phyloP scores from a whole-genome alignment of 1,284 basidiomycete species.

The Rhodofomes roseus region DNA sequence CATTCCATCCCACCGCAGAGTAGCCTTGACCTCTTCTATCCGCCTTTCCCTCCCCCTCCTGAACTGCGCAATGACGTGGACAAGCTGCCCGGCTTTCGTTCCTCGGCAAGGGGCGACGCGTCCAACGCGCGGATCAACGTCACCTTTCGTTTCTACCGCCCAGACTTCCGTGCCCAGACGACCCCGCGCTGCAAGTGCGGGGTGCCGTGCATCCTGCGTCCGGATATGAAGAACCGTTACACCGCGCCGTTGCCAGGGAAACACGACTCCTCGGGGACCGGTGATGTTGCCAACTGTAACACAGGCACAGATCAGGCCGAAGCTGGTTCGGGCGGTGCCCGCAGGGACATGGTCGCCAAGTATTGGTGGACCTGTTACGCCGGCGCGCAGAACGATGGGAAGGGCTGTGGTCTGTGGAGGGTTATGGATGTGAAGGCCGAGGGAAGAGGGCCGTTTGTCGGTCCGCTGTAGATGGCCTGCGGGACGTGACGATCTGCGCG shows the following conservation, averaged over 20 bases:
- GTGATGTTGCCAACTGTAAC: not conserved
- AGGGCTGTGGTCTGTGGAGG: conserved; percentile 82
- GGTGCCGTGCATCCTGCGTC: conserved; percentile 71
- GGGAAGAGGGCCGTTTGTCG: conserved; percentile 54
- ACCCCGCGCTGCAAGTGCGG: conserved; percentile 79
- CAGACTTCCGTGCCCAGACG: conserved; percentile 73
- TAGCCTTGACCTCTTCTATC: conserved; percentile 73
- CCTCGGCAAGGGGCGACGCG: conserved; percentile 5
- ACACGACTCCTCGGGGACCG: not conserved
- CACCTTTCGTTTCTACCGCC: conserved; percentile 85
- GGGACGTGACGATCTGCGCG: not conserved
- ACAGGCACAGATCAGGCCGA: not conserved
- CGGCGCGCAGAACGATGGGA: conserved; percentile 78
- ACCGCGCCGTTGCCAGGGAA: conserved; percentile 6
- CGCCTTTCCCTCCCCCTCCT: conserved; percentile 45
- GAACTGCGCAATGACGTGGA: not conserved
- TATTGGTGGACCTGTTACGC: conserved; percentile 91
- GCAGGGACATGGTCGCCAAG: conserved; percentile 44
- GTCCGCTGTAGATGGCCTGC: conserved; percentile 12
- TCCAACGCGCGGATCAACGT: conserved; percentile 83
- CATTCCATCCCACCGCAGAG: conserved; percentile 76
- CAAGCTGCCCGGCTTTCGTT: not conserved
- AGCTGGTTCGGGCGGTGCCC: not conserved
- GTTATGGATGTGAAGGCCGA: conserved; percentile 76
- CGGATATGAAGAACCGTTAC: conserved; percentile 72